Evolutionary conservation across 768 basidiomycete species (phyloP).

Genomic region (Pholiota microspora): DNA sequence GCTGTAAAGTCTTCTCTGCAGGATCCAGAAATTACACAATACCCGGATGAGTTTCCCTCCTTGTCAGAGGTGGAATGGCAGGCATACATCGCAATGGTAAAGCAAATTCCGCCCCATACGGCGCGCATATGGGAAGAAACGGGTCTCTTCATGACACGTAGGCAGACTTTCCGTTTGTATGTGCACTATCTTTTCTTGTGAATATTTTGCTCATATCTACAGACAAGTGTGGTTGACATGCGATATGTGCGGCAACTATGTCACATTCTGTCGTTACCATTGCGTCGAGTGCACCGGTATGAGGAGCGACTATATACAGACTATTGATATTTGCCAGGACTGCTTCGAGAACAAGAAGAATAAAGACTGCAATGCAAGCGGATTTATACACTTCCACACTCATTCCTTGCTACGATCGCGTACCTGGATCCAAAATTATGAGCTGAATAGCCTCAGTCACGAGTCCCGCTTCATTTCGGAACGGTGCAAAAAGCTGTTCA

Average conservation of each 20-base stretch:
- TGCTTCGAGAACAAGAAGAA: constrained; percentile 10
- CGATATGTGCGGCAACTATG: constrained; percentile 4
- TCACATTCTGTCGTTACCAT: constrained; percentile 10
- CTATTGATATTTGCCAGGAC: constrained; percentile 13
- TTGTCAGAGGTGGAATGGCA: neutral
- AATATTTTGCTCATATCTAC: neutral
- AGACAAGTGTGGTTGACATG: neutral
- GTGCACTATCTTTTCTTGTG: neutral
- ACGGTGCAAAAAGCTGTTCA: constrained; percentile 11
- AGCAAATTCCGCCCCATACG: neutral
- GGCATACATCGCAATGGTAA: neutral
- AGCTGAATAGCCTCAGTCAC: constrained; percentile 4
- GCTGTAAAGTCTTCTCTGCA: neutral
- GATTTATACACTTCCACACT: constrained; percentile 6
- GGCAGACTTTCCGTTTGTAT: neutral
- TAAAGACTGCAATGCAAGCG: neutral
- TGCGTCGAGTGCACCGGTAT: constrained; percentile 12
- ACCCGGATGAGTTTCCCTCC: neutral
- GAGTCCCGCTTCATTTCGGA: constrained; percentile 10
- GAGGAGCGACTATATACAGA: constrained; percentile 3
- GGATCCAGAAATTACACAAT: neutral
- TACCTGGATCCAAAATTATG: constrained; percentile 2
- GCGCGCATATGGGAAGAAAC: neutral
- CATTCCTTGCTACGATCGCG: constrained; percentile 13
- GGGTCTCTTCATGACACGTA: neutral